A percentile compares a stretch with the other conserved stretches of the same genome.
Evolutionary conservation across 2,329 filamentous ascomycete species (phyloP).

Genomic region (Fusarium chaquense): DNA sequence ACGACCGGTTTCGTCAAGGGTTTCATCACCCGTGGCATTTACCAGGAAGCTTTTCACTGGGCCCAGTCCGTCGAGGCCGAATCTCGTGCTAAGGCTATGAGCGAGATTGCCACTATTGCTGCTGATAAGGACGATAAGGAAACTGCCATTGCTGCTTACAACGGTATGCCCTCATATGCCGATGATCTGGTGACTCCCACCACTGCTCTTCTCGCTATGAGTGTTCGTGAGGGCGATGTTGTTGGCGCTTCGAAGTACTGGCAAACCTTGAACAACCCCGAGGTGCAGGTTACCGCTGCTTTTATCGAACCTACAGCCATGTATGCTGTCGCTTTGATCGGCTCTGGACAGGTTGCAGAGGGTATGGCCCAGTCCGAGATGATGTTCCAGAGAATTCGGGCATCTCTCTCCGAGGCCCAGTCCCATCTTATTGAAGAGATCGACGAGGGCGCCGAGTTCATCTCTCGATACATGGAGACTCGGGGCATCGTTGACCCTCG

Average conservation of each 20-base stretch:
- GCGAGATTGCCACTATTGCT: slow-evolving; percentile 78
- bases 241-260: slow-evolving; percentile 83
- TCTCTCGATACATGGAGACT: slow-evolving; percentile 68
- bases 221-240: slow-evolving; percentile 85
- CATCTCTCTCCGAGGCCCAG: slow-evolving; percentile 63
- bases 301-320: slow-evolving; percentile 91
- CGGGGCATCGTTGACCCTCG: slow-evolving; percentile 68
- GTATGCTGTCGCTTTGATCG: slow-evolving; percentile 89
- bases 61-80: slow-evolving; percentile 73
- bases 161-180: slow-evolving; percentile 65
- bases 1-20: slow-evolving; percentile 82
- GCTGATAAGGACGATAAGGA: slow-evolving; percentile 81
- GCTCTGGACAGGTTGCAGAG: slow-evolving; percentile 85
- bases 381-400: slow-evolving; percentile 88
- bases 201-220: slow-evolving; percentile 87
- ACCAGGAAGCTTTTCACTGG: slow-evolving; percentile 79
- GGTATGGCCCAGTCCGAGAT: slow-evolving; percentile 81
- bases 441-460: slow-evolving; percentile 84
- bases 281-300: slow-evolving; percentile 68
- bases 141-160: slow-evolving; percentile 76
- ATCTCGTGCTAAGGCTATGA: slow-evolving; percentile 73
- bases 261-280: slow-evolving; percentile 75
- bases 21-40: slow-evolving; percentile 76
- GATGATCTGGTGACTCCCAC: slow-evolving; percentile 69
- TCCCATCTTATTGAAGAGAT: slow-evolving; percentile 79